A percentile compares a stretch with the other conserved stretches of the same genome.
Conservation (phyloP, 768 basidiomycete species). For the Psilocybe tampanensis region DNA sequence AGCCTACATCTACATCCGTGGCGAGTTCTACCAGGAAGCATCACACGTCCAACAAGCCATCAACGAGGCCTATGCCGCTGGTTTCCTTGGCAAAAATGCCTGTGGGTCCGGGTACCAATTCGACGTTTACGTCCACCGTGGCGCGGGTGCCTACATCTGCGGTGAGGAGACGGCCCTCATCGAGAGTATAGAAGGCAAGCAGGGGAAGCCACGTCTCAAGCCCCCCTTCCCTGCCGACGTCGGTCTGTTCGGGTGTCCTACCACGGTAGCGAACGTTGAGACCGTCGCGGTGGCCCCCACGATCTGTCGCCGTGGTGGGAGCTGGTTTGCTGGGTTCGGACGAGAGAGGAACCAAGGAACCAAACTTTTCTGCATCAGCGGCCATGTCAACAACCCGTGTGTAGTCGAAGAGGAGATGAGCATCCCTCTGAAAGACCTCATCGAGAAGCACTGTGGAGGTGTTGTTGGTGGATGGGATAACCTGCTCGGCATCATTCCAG, state of each 20-base stretch:
- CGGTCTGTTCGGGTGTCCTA: slow-evolving; percentile 95
- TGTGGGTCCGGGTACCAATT: slow-evolving; percentile 94
- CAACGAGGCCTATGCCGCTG: slow-evolving; percentile 89
- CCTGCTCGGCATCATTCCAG: slow-evolving; percentile 93
- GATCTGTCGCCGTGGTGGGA: slow-evolving; percentile 84
- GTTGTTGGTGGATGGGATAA: slow-evolving; percentile 96
- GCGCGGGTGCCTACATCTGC: slow-evolving; percentile 98
- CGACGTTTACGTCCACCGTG: slow-evolving; percentile 98
- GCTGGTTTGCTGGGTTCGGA: slow-evolving; percentile 94
- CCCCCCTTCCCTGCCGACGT: slow-evolving; percentile 99
- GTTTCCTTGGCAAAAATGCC: slow-evolving; percentile 86
- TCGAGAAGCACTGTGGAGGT: slow-evolving; percentile 98
- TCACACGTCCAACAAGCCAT: slow-evolving; percentile 94
- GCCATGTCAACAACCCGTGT: slow-evolving; percentile 98
- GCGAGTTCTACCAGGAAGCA: slow-evolving; percentile 97
- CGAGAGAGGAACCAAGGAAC: slow-evolving; percentile 92
- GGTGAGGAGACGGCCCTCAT: slow-evolving; percentile 99
- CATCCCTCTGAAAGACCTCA: slow-evolving; percentile 88
- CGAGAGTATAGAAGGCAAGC: slow-evolving; percentile 96
- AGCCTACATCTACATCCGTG: slow-evolving; percentile 99
- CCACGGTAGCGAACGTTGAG: slow-evolving; percentile 98
- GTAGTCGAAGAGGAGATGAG: slow-evolving; percentile 99
- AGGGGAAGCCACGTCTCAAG: slow-evolving; percentile 96
- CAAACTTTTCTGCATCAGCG: slow-evolving; percentile 96
- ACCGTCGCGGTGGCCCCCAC: slow-evolving; percentile 98